Base-by-base conservation (phyloP, 2,329 filamentous ascomycete species). In the Venturia oleaginea region DNA sequence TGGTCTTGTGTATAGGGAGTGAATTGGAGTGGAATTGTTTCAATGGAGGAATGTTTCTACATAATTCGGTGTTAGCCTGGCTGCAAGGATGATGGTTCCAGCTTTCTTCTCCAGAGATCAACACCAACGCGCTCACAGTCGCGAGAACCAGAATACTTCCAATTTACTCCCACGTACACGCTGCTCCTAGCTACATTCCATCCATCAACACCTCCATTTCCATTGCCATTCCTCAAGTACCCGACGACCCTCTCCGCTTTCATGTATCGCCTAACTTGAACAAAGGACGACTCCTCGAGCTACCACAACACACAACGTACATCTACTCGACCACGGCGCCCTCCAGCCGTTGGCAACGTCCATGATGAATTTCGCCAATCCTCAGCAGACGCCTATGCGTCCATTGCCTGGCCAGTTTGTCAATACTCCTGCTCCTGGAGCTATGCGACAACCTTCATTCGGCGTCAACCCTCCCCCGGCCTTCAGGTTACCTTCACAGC, bases 391-490 rank as follows among this genome's bases (percentile, higher is more conserved):
- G 65, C 90, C 90, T 46, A 82, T 87, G 77, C 86, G 89, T 70
- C 85, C 85, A 67, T 80, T 91, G 59, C 90, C 90, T 55, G 90
- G 90, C 78, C 86, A 87, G 71, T 93, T 87, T 72, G 77, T 91
- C 71, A 85, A 88, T 70, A 93, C 90, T 27, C 90, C 90, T 59
- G 89, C 87, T 65, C 79, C 63, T 6, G 62, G 38, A 8, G 46
- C 46, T 15, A 38, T 83, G 42, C 75, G 78, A 63, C 30, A 34
- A 42, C 37, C 61, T n/a, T 46, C 63, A 13, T 48, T 32, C 22
- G 13, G 32, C 43, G 13, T 24, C 4, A 32, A 40, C 48, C 32
- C 43, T 66, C 79, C 80, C 65, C 81, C 83, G 67, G 79, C 80
- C 65, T 86, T 85, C 64, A 38, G 64, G 40, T 10, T 61, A 27